Evolutionary conservation across 345 rosid genomes (phyloP).

Genomic region (Rubroshorea leprosula): DNA sequence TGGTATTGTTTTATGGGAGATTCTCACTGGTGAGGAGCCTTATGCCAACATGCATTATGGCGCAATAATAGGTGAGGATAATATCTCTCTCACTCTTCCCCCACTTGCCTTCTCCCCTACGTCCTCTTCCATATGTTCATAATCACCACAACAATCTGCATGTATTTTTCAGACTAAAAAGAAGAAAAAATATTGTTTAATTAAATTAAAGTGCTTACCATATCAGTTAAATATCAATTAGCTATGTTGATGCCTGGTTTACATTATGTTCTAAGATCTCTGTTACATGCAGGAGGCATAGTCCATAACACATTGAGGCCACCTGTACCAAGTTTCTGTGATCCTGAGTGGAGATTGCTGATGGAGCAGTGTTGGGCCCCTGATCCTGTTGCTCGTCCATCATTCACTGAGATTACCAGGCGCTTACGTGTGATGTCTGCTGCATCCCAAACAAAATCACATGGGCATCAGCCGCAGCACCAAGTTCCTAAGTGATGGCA

Average conservation of each 20-base stretch:
- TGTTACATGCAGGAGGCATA: conserved; percentile 55
- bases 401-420: conserved; percentile 72
- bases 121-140: background rate
- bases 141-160: background rate
- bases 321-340: conserved; percentile 58
- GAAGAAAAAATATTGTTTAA: too few species aligned
- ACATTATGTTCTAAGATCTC: background rate
- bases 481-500: conserved; percentile 20
- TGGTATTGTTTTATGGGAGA: conserved; percentile 77
- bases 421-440: conserved; percentile 67
- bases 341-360: conserved; percentile 67
- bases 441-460: conserved; percentile 39
- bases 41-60: conserved; percentile 83
- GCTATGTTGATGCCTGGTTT: too few species aligned
- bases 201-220: too few species aligned
- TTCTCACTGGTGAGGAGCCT: conserved; percentile 79
- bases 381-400: conserved; percentile 64
- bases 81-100: background rate
- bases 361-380: conserved; percentile 97
- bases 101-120: background rate
- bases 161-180: background rate
- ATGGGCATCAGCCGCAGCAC: conserved; percentile 25
- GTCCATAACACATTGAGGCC: conserved; percentile 83
- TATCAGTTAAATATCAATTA: too few species aligned
- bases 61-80: conserved; percentile 56